These are phyloP conservation scores for Malassezia japonica DNA, from an alignment of 1,284 basidiomycete species.

Conservation along the genomic window DNA sequence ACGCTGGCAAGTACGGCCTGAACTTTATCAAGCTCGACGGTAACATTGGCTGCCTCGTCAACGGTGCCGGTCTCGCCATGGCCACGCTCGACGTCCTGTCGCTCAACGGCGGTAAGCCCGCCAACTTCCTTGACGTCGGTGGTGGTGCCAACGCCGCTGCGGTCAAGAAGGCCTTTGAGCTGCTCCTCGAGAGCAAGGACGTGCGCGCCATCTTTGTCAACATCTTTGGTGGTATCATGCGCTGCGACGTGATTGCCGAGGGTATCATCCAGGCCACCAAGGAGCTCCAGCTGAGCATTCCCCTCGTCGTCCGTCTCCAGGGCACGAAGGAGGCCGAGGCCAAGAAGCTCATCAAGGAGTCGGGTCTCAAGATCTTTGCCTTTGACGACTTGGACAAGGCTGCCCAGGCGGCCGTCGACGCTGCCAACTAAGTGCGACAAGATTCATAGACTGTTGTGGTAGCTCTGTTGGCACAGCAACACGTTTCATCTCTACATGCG, in stretches of 20 bases:
- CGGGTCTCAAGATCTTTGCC: conserved; percentile 61
- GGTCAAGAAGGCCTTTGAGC: conserved; percentile 98
- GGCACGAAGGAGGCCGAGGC: conserved; percentile 94
- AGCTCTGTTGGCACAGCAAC: too few species aligned
- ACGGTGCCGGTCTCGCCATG: conserved; percentile 98
- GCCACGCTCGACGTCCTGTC: conserved; percentile 99
- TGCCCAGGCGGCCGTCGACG: conserved; percentile 26
- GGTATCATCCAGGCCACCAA: conserved; percentile 96
- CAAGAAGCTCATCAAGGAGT: conserved; percentile 65
- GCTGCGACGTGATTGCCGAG: conserved; percentile 65
- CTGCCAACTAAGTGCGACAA: conserved; percentile 5
- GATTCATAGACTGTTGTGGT: too few species aligned
- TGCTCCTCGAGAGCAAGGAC: conserved; percentile 76
- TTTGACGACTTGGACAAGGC: conserved; percentile 29
- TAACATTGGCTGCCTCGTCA: conserved; percentile 92
- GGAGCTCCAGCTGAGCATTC: conserved; percentile 74
- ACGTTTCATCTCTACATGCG: too few species aligned
- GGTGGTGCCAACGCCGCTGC: conserved; percentile 94
- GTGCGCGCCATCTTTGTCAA: conserved; percentile 99
- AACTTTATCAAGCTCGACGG: conserved; percentile 99
- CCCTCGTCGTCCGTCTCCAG: conserved; percentile 86
- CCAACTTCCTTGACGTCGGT: conserved; percentile 97
- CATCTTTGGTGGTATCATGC: conserved; percentile 72
- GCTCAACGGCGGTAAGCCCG: conserved; percentile 63
- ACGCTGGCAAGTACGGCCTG: conserved; percentile 66